phyloP scores from a whole-genome alignment of 202 grass and related monocot species.

The Saccharum hybrid region DNA sequence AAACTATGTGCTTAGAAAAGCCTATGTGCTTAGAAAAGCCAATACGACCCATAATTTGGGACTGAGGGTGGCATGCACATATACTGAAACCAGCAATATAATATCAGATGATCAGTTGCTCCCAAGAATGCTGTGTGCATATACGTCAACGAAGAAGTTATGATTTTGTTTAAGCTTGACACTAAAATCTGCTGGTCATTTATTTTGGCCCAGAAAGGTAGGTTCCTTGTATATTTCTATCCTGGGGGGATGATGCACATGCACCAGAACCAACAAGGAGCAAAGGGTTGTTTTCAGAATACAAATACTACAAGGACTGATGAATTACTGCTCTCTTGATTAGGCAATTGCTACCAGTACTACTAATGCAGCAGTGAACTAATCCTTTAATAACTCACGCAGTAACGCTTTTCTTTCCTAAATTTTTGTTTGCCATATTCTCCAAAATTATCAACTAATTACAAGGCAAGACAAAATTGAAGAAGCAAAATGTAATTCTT shows the following conservation, averaged over 20 bases:
- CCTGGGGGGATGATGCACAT: background rate
- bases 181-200: background rate
- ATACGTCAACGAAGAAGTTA: background rate
- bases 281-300: background rate
- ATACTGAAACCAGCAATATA: background rate
- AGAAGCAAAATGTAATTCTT: background rate
- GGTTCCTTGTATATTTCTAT: background rate
- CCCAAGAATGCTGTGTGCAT: background rate
- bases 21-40: too few species aligned
- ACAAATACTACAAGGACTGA: background rate
- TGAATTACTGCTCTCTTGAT: constrained; percentile 1
- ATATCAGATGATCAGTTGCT: background rate
- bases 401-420: background rate
- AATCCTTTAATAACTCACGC: background rate
- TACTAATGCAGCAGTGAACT: background rate
- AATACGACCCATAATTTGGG: too few species aligned
- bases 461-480: background rate
- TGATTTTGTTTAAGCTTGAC: background rate
- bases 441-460: background rate
- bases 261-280: background rate
- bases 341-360: background rate
- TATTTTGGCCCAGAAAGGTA: background rate
- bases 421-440: background rate
- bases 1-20: too few species aligned
- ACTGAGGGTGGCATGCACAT: background rate